Evolutionary conservation across 345 rosid species (phyloP), one percentile per base, ranked within the genome.

Genomic region (Pugionium dolabratum): DNA sequence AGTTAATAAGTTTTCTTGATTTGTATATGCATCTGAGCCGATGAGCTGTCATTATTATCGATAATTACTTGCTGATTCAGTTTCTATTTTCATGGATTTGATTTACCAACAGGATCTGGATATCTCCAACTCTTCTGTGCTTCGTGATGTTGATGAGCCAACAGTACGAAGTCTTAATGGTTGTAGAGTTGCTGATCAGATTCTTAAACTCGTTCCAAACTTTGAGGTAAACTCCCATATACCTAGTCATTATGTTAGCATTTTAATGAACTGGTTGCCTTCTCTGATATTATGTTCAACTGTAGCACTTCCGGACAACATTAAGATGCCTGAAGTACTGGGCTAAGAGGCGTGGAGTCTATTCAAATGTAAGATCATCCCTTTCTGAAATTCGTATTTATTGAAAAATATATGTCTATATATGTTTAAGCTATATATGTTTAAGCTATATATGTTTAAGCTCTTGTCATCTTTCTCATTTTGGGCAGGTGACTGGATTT

Each of bases 181-280:
- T 6, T 93, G 98, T 83, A 81, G 97, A 75, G 98, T 88, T 79
- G 97, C 98, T 31, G 98, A 90, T 78, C 97, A 86, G 81, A 93
- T 93, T 70, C 86, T 93, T 27, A 90, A 84, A 74, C 90, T 86
- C 29, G 92, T 93, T 78, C 97, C 98, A 42, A 85, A 86, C 72
- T 75, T 84, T 69, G 84, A 93, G 98, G 98, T 88, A 67, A 71
- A 64, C 61, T 69, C 3, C 7, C 47, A 40, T 45, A 51, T 32
- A 40, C 34, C 50, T 36, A 54, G 8, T 54, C 32, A 32, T 2
- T 31, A 7, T 29, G 40, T 33, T 54, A 39, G 31, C 10, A 52
- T 36, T 35, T 39, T 4, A 1, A 32, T 39, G 63, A 39, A 68
- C 39, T 7, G 4, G 54, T 11, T 27, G 48, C 64, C 57, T 37